Conservation (phyloP, 2,329 filamentous ascomycete genomes). For the Hypoxylon sp. region DNA sequence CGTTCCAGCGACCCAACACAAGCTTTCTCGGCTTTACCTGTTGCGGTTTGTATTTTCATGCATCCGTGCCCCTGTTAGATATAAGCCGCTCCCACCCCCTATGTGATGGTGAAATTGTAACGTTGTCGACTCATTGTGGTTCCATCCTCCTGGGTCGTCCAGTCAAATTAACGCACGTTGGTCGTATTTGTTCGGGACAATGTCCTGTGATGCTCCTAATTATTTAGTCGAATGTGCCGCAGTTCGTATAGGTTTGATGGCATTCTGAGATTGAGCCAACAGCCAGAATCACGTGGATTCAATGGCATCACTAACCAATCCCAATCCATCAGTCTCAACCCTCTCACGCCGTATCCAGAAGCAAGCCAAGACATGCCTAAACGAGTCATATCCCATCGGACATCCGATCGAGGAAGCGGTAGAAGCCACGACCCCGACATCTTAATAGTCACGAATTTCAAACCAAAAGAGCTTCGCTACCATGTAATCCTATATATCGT, state of each 20-base stretch:
- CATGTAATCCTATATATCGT: too few species aligned
- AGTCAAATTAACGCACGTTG: constrained; percentile 18
- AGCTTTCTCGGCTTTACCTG: constrained; percentile 15
- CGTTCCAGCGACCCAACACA: constrained; percentile 14
- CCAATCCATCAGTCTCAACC: neutral
- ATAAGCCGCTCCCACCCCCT: constrained; percentile 11
- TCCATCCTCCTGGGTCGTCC: constrained; percentile 1
- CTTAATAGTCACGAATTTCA: too few species aligned
- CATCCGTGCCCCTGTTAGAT: constrained; percentile 31
- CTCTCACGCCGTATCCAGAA: too few species aligned
- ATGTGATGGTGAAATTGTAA: constrained; percentile 8
- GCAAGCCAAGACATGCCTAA: too few species aligned
- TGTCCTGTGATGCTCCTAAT: constrained; percentile 1
- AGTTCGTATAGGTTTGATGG: neutral
- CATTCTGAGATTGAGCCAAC: neutral
- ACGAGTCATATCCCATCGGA: too few species aligned
- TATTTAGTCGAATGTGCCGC: constrained; percentile 1
- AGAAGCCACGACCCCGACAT: too few species aligned
- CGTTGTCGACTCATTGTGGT: constrained; percentile 18
- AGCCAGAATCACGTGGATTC: neutral
- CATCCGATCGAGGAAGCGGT: too few species aligned
- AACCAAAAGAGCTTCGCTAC: too few species aligned
- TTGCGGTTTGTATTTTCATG: constrained; percentile 1
- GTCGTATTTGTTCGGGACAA: neutral
- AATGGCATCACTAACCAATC: neutral